Evolutionary conservation across 1,139 yeast species (phyloP), one percentile per base, ranked within the genome.

Genomic region (Suhomyces terraborum): DNA sequence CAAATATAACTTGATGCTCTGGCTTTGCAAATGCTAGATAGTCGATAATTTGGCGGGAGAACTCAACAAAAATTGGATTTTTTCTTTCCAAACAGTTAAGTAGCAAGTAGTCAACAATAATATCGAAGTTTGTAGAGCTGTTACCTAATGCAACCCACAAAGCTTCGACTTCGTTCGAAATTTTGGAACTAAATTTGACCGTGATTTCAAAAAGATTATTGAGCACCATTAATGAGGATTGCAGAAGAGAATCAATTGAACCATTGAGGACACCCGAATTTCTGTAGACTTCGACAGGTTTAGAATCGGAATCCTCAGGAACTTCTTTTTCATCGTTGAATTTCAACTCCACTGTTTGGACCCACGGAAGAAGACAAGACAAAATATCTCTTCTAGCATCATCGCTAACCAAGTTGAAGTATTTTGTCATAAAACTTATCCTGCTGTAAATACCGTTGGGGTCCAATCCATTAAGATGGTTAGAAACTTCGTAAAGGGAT

Each of bases 71-170:
- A 1, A 71, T 64, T 0, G 94, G 79, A 51, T 84, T 88, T 47
- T 87, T 79, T 41, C 85, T 73, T 33, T 82, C 82, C 41, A 91
- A 68, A 32, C 96, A 84, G 33, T 82, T 80, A 23, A 72, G 73
- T 37, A 88, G 71, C 28, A 89, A 69, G 54, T 80, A 93, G 35
- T 83, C 87, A 53, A 88, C 64, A 14, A 89, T 85, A 7, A 79
- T 80, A 42, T 82, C 82, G 26, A 84, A 83, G 54, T 93, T 91
- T 8, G 73, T 75, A 8, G 81, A 74, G 27, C 78, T 77, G 40
- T 80, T 80, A 1, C 95, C 96, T 27, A 93, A 69, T 0, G 97
- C 94, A 4, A 87, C 88, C 99, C 99, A 94, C 27, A 93, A 64
- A 0, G 95, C 95, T 58, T 91, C 98, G 8, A 93, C 88, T 53